A percentile compares a stretch with the other conserved stretches of the same genome.
Evolutionary conservation across 768 basidiomycete genomes (phyloP).

Genomic region (Boletus rubescentipes): DNA sequence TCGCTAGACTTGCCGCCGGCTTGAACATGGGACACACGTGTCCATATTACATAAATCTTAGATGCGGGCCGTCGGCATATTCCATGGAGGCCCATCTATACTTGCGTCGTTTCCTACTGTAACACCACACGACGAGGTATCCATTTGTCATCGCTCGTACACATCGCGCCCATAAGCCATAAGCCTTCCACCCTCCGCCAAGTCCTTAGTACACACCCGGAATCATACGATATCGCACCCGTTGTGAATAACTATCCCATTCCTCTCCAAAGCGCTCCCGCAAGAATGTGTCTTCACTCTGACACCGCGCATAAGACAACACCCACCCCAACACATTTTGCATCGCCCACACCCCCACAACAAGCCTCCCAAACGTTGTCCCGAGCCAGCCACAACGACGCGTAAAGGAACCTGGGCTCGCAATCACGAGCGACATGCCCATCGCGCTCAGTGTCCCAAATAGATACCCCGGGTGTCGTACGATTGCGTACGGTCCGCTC

Average conservation of each 20-base stretch:
- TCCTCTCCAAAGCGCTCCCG: constrained; percentile 18
- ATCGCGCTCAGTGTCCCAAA: constrained; percentile 22
- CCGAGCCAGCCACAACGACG: constrained; percentile 28
- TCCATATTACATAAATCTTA: too few relatives aligned
- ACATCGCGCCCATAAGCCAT: too few relatives aligned
- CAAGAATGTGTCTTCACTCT: constrained; percentile 27
- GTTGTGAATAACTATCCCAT: constrained; percentile 24
- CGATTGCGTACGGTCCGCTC: constrained; percentile 35
- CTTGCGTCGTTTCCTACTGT: too few relatives aligned
- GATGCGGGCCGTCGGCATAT: too few relatives aligned
- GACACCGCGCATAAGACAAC: constrained; percentile 29
- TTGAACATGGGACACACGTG: too few relatives aligned
- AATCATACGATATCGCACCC: constrained; percentile 28
- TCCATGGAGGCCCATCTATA: too few relatives aligned
- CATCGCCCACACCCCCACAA: constrained; percentile 30
- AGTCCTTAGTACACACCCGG: constrained; percentile 24
- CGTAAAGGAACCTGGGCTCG: constrained; percentile 31
- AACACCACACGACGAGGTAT: too few relatives aligned
- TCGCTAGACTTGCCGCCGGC: too few relatives aligned
- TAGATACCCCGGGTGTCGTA: constrained; percentile 38
- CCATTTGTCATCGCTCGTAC: too few relatives aligned
- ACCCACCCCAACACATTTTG: constrained; percentile 28
- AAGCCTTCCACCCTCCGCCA: too few relatives aligned
- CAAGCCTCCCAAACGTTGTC: constrained; percentile 11
- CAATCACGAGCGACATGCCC: constrained; percentile 33